Conservation (phyloP, 371 early-diverging fungal species). For the Mucor indicus region DNA sequence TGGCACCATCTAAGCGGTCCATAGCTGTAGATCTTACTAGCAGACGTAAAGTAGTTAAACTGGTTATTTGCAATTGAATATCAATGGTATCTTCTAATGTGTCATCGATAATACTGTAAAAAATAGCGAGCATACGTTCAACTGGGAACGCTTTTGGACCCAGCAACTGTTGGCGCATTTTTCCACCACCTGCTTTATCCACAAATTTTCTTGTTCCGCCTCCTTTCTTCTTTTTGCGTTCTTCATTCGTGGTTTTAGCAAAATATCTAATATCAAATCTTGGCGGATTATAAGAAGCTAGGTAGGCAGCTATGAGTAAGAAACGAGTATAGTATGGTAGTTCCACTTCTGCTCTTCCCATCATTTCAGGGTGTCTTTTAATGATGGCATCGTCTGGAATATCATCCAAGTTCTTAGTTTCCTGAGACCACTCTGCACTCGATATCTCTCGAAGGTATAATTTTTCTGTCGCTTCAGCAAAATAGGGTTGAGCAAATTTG, state of each 20-base stretch:
- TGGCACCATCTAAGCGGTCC: slow-evolving; percentile 75
- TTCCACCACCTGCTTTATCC: slow-evolving; percentile 34
- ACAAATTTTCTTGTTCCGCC: slow-evolving; percentile 35
- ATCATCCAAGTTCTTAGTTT: slow-evolving; percentile 18
- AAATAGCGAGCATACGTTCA: slow-evolving; percentile 93
- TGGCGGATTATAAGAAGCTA: slow-evolving; percentile 93
- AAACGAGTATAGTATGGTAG: slow-evolving; percentile 81
- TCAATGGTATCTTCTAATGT: slow-evolving; percentile 71
- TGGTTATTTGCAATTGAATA: slow-evolving; percentile 79
- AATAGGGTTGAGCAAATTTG: slow-evolving; percentile 69
- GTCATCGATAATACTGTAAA: slow-evolving; percentile 81
- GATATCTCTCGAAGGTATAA: slow-evolving; percentile 85
- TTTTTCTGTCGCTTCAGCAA: slow-evolving; percentile 77
- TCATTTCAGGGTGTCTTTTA: not conserved
- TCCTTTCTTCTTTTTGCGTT: slow-evolving; percentile 50
- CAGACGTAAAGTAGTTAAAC: slow-evolving; percentile 71
- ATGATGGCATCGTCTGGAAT: not conserved
- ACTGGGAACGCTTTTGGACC: slow-evolving; percentile 90
- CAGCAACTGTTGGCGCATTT: slow-evolving; percentile 81
- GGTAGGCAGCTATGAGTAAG: slow-evolving; percentile 81
- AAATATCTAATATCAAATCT: slow-evolving; percentile 84
- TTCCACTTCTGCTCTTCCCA: slow-evolving; percentile 21
- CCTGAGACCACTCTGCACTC: slow-evolving; percentile 73
- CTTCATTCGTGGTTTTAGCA: slow-evolving; percentile 55
- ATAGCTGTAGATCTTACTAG: slow-evolving; percentile 65